Conservation (phyloP, 352 stramenopile species). For the Pythium dissimile region DNA sequence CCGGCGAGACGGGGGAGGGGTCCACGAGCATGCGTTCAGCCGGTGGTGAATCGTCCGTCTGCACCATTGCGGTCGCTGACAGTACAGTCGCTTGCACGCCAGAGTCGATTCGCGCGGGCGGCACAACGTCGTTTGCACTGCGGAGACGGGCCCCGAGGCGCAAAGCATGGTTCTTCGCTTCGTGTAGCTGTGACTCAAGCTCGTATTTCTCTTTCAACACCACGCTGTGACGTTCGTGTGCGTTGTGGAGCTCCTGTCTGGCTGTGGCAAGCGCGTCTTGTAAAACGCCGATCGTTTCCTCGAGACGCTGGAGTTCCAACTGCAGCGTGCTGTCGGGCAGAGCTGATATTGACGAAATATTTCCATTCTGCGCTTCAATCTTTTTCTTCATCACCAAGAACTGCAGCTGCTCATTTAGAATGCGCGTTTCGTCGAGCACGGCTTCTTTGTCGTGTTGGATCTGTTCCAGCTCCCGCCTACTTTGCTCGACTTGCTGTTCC, state of each 20-base stretch:
- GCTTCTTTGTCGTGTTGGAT: conserved; percentile 36
- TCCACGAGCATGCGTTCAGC: background rate
- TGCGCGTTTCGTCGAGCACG: conserved; percentile 27
- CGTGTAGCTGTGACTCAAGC: conserved; percentile 32
- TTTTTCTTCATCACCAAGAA: conserved; percentile 42
- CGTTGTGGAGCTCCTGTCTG: conserved; percentile 39
- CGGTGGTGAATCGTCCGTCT: conserved; percentile 6
- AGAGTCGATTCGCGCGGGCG: conserved; percentile 6
- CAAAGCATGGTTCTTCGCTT: conserved; percentile 13
- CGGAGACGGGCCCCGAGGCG: conserved; percentile 20
- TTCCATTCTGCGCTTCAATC: conserved; percentile 31
- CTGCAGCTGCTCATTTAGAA: conserved; percentile 57
- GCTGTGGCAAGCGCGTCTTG: conserved; percentile 38
- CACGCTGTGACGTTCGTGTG: conserved; percentile 37
- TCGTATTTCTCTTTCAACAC: conserved; percentile 47
- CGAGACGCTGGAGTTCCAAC: conserved; percentile 37
- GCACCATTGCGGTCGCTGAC: background rate
- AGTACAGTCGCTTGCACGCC: conserved; percentile 8
- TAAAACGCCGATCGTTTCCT: conserved; percentile 37
- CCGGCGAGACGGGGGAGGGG: background rate
- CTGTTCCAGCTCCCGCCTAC: conserved; percentile 32
- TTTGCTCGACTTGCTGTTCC: conserved; percentile 29
- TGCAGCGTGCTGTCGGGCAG: conserved; percentile 14
- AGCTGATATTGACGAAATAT: background rate
- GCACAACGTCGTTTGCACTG: conserved; percentile 15